Conservation (phyloP, 305 asterid genomes). For the Salvia sclarea region DNA sequence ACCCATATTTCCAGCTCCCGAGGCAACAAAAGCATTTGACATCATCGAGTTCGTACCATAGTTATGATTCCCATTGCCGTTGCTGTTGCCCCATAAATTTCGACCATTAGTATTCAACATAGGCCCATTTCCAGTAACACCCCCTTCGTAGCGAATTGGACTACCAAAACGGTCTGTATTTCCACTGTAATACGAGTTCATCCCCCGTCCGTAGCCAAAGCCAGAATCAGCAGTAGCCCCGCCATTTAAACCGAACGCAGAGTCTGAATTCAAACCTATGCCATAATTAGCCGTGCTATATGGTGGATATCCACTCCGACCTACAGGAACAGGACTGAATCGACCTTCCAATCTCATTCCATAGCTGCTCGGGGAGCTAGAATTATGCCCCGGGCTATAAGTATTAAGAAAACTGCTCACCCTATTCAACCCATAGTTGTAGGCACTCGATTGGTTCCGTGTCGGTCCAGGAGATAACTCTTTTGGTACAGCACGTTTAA, state of each 20-base stretch:
- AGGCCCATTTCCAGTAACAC: constrained; percentile 38
- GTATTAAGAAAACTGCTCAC: constrained; percentile 54
- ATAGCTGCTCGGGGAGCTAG: constrained; percentile 49
- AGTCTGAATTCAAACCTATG: constrained; percentile 48
- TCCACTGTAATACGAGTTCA: constrained; percentile 45
- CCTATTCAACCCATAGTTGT: constrained; percentile 60
- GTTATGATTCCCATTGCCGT: constrained; percentile 35
- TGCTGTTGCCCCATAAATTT: constrained; percentile 43
- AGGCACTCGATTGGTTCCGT: constrained; percentile 54
- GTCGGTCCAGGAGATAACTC: constrained; percentile 74
- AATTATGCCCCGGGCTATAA: constrained; percentile 53
- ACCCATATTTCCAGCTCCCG: constrained; percentile 49
- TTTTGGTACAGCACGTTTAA: constrained; percentile 83
- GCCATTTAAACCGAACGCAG: constrained; percentile 40
- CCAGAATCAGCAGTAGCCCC: constrained; percentile 41
- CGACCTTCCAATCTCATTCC: constrained; percentile 66
- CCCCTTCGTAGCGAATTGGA: constrained; percentile 32
- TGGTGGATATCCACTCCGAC: constrained; percentile 57
- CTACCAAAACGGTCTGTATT: constrained; percentile 39
- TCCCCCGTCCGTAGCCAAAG: constrained; percentile 47
- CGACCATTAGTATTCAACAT: constrained; percentile 32
- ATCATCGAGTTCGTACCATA: constrained; percentile 39
- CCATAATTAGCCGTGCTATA: constrained; percentile 41
- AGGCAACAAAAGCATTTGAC: constrained; percentile 46
- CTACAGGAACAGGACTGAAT: constrained; percentile 57